Base-by-base conservation (phyloP, 1,139 yeast species). In the Suhomyces bolitotheri region DNA sequence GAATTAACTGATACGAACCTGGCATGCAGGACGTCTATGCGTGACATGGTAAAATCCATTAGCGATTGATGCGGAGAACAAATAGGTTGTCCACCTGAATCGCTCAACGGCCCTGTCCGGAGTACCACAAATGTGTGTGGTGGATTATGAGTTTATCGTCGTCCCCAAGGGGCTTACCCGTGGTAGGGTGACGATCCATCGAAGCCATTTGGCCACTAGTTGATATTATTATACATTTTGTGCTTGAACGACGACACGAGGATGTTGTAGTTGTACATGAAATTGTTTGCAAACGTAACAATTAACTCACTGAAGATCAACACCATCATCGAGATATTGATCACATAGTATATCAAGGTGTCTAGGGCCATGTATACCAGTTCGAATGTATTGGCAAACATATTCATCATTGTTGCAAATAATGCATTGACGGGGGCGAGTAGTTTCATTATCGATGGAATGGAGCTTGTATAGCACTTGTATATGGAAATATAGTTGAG, bases 181-280 rank as follows among this genome's bases (percentile, higher is more conserved):
- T n/a, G n/a, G n/a, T n/a, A n/a, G n/a, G n/a, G n/a, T n/a, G n/a
- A n/a, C n/a, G n/a, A n/a, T n/a, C n/a, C n/a, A n/a, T n/a, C n/a
- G n/a, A n/a, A n/a, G n/a, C n/a, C n/a, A n/a, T n/a, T n/a, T n/a
- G n/a, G n/a, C n/a, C n/a, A 29, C 37, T 34, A 62, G 39, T 62
- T 62, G 29, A 62, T 62, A 35, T 62, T 60, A 31, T 58, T 55
- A 45, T 56, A 52, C 47, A 62, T 51, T 46, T 58, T 58, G 41
- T 59, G 62, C 39, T 54, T 53, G 39, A 61, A 49, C 20, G 62
- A 52, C 11, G 56, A 41, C 29, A 49, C 49, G 22, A 61, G 43
- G 31, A 62, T 53, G 29, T 51, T 46, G 35, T 56, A 49, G 41
- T 53, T 58, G 37, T 53, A 45, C 27, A 43, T 33, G 15, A 58